These are phyloP conservation scores for Myxozyma kluyveri DNA, from an alignment of 805 yeast species.

Conservation along the genomic window DNA sequence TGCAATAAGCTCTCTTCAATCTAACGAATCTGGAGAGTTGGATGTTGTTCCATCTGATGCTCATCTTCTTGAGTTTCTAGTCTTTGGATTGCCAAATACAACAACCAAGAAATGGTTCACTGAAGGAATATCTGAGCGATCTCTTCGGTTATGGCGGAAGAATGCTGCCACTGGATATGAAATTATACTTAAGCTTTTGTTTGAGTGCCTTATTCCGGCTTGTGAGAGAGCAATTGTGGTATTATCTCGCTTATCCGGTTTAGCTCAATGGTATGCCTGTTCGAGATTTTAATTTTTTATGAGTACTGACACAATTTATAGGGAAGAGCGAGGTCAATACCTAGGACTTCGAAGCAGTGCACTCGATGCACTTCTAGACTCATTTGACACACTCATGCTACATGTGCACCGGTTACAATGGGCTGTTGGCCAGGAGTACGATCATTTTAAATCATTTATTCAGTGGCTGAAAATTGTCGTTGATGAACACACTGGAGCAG, in stretches of 20 bases:
- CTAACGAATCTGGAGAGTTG: background rate
- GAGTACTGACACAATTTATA: background rate
- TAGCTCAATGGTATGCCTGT: conserved; percentile 28
- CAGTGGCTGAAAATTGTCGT: conserved; percentile 21
- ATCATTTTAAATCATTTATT: conserved; percentile 16
- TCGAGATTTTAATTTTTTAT: background rate
- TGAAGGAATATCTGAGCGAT: conserved; percentile 22
- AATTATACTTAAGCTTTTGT: conserved; percentile 17
- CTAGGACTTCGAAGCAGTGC: conserved; percentile 25
- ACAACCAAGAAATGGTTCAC: conserved; percentile 23
- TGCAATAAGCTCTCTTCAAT: background rate
- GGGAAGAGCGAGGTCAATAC: conserved; percentile 30
- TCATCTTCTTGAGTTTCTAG: conserved; percentile 16
- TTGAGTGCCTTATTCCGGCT: conserved; percentile 29
- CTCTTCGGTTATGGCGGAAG: conserved; percentile 27
- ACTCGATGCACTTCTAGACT: conserved; percentile 16
- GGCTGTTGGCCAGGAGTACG: conserved; percentile 24
- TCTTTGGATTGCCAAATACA: conserved; percentile 26
- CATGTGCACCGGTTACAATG: conserved; percentile 13
- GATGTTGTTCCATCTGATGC: conserved; percentile 1
- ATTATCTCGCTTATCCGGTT: conserved; percentile 26
- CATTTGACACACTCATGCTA: conserved; percentile 10
- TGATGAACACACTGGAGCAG: conserved; percentile 13
- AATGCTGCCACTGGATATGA: conserved; percentile 15
- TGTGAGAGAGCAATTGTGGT: conserved; percentile 28